Conservation (phyloP, 495 filamentous ascomycete genomes). For the Neurospora sublineolata region DNA sequence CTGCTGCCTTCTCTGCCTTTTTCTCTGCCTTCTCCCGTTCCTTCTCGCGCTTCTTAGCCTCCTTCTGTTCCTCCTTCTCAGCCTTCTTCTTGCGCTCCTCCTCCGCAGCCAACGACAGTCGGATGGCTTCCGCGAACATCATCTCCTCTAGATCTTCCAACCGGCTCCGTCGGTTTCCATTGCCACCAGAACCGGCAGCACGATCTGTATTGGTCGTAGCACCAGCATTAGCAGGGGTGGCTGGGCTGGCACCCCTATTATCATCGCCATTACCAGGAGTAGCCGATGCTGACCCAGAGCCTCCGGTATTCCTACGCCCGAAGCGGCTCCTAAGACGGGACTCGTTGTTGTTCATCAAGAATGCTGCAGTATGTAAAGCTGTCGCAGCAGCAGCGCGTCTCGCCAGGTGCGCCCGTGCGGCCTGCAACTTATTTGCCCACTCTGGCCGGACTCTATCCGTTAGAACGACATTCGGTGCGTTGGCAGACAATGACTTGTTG, state of each 20-base stretch:
- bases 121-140: conserved; percentile 96
- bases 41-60: conserved; percentile 67
- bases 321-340: conserved; percentile 36
- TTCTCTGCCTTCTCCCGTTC: conserved; percentile 70
- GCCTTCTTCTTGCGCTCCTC: conserved; percentile 76
- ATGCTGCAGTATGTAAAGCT: conserved; percentile 88
- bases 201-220: not conserved
- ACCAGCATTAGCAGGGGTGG: not conserved
- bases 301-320: conserved; percentile 36
- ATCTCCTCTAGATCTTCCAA: conserved; percentile 90
- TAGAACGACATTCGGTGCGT: conserved; percentile 69
- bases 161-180: conserved; percentile 48
- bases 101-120: conserved; percentile 76
- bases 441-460: conserved; percentile 88
- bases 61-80: conserved; percentile 67
- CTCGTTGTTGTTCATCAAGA: conserved; percentile 62
- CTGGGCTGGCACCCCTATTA: conserved; percentile 18
- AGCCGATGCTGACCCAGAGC: conserved; percentile 20
- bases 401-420: conserved; percentile 72
- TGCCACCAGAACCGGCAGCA: conserved; percentile 7
- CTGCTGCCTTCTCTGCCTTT: conserved; percentile 68
- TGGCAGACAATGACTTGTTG: conserved; percentile 73
- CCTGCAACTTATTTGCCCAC: conserved; percentile 81
- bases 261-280: conserved; percentile 18
- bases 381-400: conserved; percentile 87